These are phyloP conservation scores for Suillus weaverae DNA, from an alignment of 768 basidiomycete genomes.

Conservation along the genomic window DNA sequence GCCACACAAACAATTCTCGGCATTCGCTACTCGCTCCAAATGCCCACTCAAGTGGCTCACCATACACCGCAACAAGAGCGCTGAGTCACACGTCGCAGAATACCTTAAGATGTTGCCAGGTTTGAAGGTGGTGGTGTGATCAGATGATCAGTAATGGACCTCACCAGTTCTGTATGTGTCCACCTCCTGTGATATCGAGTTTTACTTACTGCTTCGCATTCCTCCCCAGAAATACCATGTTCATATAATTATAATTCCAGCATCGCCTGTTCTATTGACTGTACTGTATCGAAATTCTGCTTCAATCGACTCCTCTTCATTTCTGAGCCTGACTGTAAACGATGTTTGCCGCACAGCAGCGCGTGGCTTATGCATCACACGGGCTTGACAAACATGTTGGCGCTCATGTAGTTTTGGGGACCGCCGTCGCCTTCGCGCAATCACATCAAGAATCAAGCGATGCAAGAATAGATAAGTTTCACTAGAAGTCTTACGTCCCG, in stretches of 20 bases:
- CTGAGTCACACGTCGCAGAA: slow-evolving; percentile 21
- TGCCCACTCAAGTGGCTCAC: slow-evolving; percentile 24
- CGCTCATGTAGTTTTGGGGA: neutral
- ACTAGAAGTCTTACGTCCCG: neutral
- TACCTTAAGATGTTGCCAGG: slow-evolving; percentile 23
- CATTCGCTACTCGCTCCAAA: slow-evolving; percentile 24
- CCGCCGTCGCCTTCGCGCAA: neutral
- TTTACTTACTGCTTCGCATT: neutral
- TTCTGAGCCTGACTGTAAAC: neutral
- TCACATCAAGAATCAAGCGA: neutral
- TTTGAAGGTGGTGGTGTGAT: slow-evolving; percentile 8
- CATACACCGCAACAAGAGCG: slow-evolving; percentile 26
- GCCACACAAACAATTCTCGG: slow-evolving; percentile 28
- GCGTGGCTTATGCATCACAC: neutral
- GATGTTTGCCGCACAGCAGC: neutral
- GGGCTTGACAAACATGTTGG: neutral
- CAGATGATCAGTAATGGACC: neutral
- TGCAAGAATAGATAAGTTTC: neutral
- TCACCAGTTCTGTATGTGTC: neutral
- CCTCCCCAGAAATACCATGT: neutral
- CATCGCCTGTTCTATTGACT: neutral
- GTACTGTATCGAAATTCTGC: neutral
- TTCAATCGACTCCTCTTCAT: neutral
- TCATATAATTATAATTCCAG: neutral
- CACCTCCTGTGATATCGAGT: neutral